Base-by-base conservation (phyloP, 805 yeast genomes). In the Hanseniaspora lachancei region DNA sequence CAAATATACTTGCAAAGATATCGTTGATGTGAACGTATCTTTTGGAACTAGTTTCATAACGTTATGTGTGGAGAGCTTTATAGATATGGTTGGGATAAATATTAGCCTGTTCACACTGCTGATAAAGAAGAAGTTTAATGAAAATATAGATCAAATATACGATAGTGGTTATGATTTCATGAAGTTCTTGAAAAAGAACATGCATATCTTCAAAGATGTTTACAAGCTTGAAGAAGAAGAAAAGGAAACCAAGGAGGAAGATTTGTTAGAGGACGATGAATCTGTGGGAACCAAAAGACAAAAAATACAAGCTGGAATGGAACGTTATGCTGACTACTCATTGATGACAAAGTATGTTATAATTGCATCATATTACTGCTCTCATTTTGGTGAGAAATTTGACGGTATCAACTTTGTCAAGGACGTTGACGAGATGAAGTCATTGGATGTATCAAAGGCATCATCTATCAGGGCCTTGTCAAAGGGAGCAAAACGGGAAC, bases 291-390 rank as follows among this genome's bases (percentile, higher is more conserved):
- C 12, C 7, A 35, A 42, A 23, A 38, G n/a, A 18, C 43, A 36
- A 24, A n/a, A 29, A 4, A 15, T 36, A 20, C 16, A 15, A 10
- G 27, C 39, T 5, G 27, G 39, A 20, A 32, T 46, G 18, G 48
- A 46, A 6, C 40, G 41, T 24, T 53, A 46, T 23, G 10, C 13
- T 6, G 32, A 53, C 5, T 46, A 44, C 29, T 52, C 49, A 8
- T 21, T 18, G 34, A 16, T 44, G 44, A 44, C 49, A 5, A 53
- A 46, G 21, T 53, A 38, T 38, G 13, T 53, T 1, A 38, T 53
- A 24, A 20, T 53, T 20, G 23, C 56, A 15, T 42, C 40, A 10
- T 53, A 46, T 16, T 53, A 53, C 18, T 53, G 56, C 20, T 53
- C 56, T 6, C 40, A 53, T 32, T 53, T 38, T 32, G 36, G 40